These are phyloP conservation scores for Endocladia muricata DNA, from an alignment of 31 red algal genomes.

Conservation along the genomic window DNA sequence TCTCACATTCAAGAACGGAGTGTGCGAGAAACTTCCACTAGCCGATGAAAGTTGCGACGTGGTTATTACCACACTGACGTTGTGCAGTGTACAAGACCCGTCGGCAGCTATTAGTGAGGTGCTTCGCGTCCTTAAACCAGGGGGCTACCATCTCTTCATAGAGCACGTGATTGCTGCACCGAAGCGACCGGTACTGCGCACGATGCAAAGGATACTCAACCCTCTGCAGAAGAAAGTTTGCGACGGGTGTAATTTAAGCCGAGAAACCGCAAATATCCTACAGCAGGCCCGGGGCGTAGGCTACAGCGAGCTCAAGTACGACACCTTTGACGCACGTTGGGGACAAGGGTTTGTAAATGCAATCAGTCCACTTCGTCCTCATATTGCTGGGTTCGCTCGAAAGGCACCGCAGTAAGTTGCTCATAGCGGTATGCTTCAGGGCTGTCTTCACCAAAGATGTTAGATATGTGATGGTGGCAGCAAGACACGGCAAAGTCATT, in stretches of 20 bases:
- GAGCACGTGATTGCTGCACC: constrained; percentile 66
- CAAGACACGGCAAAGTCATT: constrained; percentile 49
- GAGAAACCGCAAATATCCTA: constrained; percentile 36
- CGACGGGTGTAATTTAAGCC: constrained; percentile 74
- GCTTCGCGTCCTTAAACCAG: constrained; percentile 59
- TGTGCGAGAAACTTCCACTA: constrained; percentile 32
- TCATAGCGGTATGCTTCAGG: constrained; percentile 40
- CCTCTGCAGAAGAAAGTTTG: constrained; percentile 50
- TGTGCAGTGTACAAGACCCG: constrained; percentile 72
- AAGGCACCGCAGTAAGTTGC: constrained; percentile 18
- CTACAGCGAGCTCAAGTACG: constrained; percentile 19
- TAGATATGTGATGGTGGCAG: constrained; percentile 49
- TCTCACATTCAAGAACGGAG: constrained; percentile 7
- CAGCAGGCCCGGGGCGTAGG: not conserved
- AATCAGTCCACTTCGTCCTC: constrained; percentile 22
- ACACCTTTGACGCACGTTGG: constrained; percentile 37
- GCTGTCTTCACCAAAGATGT: constrained; percentile 43
- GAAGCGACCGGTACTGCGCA: constrained; percentile 4
- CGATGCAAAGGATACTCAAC: constrained; percentile 40
- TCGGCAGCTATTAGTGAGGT: constrained; percentile 35
- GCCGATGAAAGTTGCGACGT: constrained; percentile 57
- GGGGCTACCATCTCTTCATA: constrained; percentile 59
- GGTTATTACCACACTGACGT: constrained; percentile 65
- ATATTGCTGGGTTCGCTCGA: constrained; percentile 43
- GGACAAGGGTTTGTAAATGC: not conserved